Base-by-base conservation (phyloP, 495 filamentous ascomycete species). In the Trichoderma erinaceum region DNA sequence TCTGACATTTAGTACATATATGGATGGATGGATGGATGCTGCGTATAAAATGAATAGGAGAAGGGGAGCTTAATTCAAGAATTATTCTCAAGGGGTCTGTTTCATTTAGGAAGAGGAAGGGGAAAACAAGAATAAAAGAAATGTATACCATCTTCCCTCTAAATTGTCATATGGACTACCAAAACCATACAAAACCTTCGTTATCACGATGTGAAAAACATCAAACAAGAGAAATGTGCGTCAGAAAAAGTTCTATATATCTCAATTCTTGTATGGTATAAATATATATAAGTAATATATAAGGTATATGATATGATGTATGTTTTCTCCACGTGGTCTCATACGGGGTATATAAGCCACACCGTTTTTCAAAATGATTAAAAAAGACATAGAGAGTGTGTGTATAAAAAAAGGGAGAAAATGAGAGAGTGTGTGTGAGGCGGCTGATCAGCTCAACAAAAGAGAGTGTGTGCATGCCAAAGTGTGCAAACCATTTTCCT, bases 261-360 rank as follows among this genome's bases (percentile, higher is more conserved):
- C 13, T 46, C 6, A 46, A 16, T 56, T 21, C n/a, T 11, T 48
- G 50, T 56, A 32, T 29, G 25, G 56, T 61, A 61, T 18, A 27
- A 15, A 27, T 15, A 61, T 56, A 25, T 56, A 25, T 56, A 21
- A 1, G 7, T 56, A 27, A 48, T n/a, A 48, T 56, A 56, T 23
- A 23, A 48, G 44, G 13, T n/a, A 56, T 56, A 56, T 29, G 29
- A 29, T n/a, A 27, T 56, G 61, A 65, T 25, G 21, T 61, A 68
- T 32, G 44, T 61, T 58, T 61, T 63, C n/a, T 25, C 64, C 23
- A 25, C 50, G 21, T 56, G 50, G 21, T 16, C 50, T 56, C 50
- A 46, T 46, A 16, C 10, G n/a, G 50, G 21, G n/a, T 56, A 56
- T 56, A 25, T 21, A 56, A 38, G 50, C 50, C 63, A 46, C 18